These are phyloP conservation scores for Fusarium foetens DNA, from an alignment of 2,329 filamentous ascomycete species.

Conservation along the genomic window DNA sequence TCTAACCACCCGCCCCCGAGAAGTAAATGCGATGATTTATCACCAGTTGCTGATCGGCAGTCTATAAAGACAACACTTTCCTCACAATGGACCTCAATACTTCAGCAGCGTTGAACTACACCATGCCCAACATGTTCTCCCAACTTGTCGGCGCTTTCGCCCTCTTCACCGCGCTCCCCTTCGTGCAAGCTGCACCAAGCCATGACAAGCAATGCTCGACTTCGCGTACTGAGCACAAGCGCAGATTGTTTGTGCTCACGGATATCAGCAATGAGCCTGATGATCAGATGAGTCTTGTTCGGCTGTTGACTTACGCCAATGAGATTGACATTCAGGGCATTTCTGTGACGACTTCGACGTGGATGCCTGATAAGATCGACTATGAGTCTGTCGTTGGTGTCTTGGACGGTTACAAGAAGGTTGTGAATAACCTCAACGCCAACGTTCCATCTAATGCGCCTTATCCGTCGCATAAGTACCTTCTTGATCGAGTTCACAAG, in stretches of 20 bases:
- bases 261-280: conserved; percentile 60
- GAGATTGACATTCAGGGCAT: conserved; percentile 57
- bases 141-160: conserved; percentile 13
- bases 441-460: neutral
- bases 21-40: neutral
- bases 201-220: neutral
- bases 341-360: conserved; percentile 57
- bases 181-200: neutral
- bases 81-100: neutral
- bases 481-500: neutral
- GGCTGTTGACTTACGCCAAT: conserved; percentile 56
- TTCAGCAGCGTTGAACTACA: neutral
- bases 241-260: conserved; percentile 52
- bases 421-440: conserved; percentile 38
- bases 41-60: neutral
- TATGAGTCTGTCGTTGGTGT: conserved; percentile 47
- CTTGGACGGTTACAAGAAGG: conserved; percentile 34
- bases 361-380: conserved; percentile 50
- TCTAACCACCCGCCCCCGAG: neutral
- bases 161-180: neutral
- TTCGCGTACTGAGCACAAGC: conserved; percentile 32
- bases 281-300: conserved; percentile 55
- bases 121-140: conserved; percentile 2
- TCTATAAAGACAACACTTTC: neutral
- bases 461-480: neutral